These are phyloP conservation scores for Coemansia sp. DNA, from an alignment of 192 early-diverging fungal species.

Conservation along the genomic window DNA sequence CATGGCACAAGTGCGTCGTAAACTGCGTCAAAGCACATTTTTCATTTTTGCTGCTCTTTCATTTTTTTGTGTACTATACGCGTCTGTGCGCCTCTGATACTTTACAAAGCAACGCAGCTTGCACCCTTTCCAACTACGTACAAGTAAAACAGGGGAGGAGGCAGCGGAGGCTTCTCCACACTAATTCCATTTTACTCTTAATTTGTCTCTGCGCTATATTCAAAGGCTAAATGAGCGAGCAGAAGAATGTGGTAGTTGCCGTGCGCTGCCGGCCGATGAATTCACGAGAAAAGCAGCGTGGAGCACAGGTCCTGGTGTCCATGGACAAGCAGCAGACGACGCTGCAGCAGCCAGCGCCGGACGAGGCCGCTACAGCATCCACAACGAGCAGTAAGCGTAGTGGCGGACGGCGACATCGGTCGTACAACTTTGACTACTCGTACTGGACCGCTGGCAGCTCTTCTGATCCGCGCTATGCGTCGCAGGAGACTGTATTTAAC, in stretches of 20 bases:
- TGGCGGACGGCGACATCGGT: constrained; percentile 25
- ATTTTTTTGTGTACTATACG: not conserved
- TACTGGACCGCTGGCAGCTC: constrained; percentile 78
- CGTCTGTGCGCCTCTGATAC: not conserved
- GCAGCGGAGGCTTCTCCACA: not conserved
- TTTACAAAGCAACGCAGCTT: not conserved
- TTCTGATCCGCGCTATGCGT: constrained; percentile 61
- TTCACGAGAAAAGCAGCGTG: constrained; percentile 63
- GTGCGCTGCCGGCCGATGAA: constrained; percentile 80
- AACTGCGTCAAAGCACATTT: not conserved
- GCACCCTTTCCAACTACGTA: not conserved
- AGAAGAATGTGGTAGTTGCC: constrained; percentile 60
- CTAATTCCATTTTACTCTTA: not conserved
- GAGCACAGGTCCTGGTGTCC: constrained; percentile 64
- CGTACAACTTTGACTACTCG: constrained; percentile 87
- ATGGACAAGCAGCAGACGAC: constrained; percentile 75
- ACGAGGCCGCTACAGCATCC: not conserved
- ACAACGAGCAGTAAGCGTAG: constrained; percentile 8
- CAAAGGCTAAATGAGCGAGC: constrained; percentile 17
- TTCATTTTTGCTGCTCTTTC: not conserved
- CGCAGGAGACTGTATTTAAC: constrained; percentile 73
- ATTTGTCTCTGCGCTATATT: not conserved
- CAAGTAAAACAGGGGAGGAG: not conserved
- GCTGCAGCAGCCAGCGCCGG: constrained; percentile 64
- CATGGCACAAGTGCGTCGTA: not conserved